Evolutionary conservation across 1,284 basidiomycete genomes (phyloP), one percentile per base, ranked within the genome.

Genomic region (Albatrellus sp.): DNA sequence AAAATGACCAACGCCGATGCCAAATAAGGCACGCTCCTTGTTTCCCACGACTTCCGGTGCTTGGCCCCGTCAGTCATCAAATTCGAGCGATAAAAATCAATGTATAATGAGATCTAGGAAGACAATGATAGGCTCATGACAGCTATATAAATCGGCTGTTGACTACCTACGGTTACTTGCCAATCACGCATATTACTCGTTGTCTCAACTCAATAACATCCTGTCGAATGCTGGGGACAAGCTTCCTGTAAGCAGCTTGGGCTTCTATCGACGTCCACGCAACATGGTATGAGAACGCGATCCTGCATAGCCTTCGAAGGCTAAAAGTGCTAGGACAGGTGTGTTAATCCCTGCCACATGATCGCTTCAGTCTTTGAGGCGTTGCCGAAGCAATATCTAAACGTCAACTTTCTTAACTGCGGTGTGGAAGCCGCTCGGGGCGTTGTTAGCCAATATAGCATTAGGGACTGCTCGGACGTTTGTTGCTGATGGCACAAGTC

Each of bases 201-300:
- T 75, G 16, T 65, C 76, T 8, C 71, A 87, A 50, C 70, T 88
- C 40, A 70, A 80, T 43, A 62, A 60, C 4, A 69, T 84, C 38
- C 60, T 88, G 19, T 66, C 69, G 8, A 72, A 74, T 53, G 73
- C 75, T 1, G 69, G 68, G 44, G 70, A 73, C 47, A 85, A 84
- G 57, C 59, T 87, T 20, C 73, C 82, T 28, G 84, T 85, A 45
- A 51, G 57, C 60, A 24, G 7, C 60, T 44, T 5, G n/a, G 40
- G n/a, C n/a, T n/a, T n/a, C n/a, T n/a, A 86, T 89, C 50, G 85
- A 88, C 61, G 88, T 89, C 54, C 81, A 87, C 60, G 84, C 84
- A 46, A 72, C 75, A 51, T 87, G 84, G 84, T 82, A 52, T 52
- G 63, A 16, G 16, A 20, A 12, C 37, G 19, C 34, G 5, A 11